Base-by-base conservation (phyloP, 2,329 filamentous ascomycete species). In the Alternaria gaisen region DNA sequence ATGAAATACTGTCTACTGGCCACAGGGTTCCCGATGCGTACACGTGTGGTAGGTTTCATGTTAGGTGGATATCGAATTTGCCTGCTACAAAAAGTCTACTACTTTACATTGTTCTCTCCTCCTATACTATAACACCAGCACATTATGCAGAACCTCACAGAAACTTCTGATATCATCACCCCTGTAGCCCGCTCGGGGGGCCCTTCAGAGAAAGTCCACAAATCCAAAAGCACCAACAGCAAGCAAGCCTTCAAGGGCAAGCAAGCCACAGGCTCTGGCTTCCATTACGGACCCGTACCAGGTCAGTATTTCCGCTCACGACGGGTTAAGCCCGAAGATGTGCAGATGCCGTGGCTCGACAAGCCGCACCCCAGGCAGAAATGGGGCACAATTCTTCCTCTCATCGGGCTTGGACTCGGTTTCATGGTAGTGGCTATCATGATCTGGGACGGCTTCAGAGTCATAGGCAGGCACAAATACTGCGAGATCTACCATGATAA, bases 341-440 rank as follows among this genome's bases (percentile, higher is more conserved):
- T 92, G 3, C 89, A 93, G 75, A 90, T 91, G 80, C 90, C 92
- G 12, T 95, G 92, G 92, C 79, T 90, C 40, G 79, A 86, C n/a
- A 89, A 88, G 74, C 88, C 83, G 58, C 90, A 94, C 67, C 89
- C 90, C 12, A 90, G 88, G 76, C 91, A 94, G 83, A 95, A 93
- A 81, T 95, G 92, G 92, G 88, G 92, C 9, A 93, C 90, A 3
- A 93, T 94, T 64, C 85, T 96, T 58, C 92, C 92, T 3, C 74
- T 93, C 42, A 75, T 92, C 24, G 92, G 91, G 47, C 86, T 95
- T 51, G 48, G 88, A 3, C 62, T 93, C 14, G 92, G 92, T 14
- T 75, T 94, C 36, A 86, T 77, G 3, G 80, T 94, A 41, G 87
- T 90, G 1, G 91, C 84, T 1, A 87, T 94, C 70, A 80, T 95